phyloP scores from a whole-genome alignment of 495 filamentous ascomycete genomes.

The Aspergillus affinis region DNA sequence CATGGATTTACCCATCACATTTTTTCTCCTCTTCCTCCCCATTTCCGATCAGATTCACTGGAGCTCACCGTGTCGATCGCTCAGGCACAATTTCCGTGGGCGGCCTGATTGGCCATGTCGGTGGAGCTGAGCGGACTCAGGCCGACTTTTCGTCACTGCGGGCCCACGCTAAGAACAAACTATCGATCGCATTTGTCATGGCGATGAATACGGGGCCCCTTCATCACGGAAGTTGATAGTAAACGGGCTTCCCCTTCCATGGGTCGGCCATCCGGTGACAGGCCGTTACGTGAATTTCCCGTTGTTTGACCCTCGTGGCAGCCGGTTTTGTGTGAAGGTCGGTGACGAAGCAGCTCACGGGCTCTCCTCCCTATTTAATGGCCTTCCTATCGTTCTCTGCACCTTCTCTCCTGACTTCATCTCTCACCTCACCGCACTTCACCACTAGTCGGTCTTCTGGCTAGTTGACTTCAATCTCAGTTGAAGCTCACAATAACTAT shows the following conservation, averaged over 20 bases:
- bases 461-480: too few relatives aligned
- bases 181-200: background rate
- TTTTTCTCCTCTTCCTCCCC: too few relatives aligned
- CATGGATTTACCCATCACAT: background rate
- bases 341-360: too few relatives aligned
- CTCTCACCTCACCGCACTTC: too few relatives aligned
- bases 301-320: too few relatives aligned
- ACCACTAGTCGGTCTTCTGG: too few relatives aligned
- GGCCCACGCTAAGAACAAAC: background rate
- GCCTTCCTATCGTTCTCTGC: too few relatives aligned
- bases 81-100: background rate
- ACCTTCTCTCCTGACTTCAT: too few relatives aligned
- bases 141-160: too few relatives aligned
- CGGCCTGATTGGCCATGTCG: background rate
- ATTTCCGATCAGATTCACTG: background rate
- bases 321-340: background rate
- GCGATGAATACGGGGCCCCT: too few relatives aligned
- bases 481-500: too few relatives aligned
- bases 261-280: background rate
- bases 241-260: background rate
- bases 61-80: background rate
- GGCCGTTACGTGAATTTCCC: background rate
- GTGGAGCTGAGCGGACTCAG: background rate
- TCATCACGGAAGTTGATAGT: background rate
- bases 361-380: too few relatives aligned